Evolutionary conservation across 2,329 filamentous ascomycete genomes (phyloP).

Genomic region (Coniochaeta prunicola): DNA sequence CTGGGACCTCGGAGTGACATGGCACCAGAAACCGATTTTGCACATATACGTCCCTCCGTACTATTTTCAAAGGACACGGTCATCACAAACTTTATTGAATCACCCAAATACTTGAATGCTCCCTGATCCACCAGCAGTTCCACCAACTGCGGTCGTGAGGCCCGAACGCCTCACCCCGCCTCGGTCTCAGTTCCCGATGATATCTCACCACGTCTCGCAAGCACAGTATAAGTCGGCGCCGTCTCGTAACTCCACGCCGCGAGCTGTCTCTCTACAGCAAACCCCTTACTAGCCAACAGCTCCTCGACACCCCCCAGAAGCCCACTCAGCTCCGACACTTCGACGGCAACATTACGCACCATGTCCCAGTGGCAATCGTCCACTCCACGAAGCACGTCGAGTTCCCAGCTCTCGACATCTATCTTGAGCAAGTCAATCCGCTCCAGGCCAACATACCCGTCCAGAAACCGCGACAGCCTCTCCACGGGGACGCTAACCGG

Average conservation of each 20-base stretch:
- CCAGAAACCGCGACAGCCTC: constrained; percentile 13
- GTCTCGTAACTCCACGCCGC: not conserved
- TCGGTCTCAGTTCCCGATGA: not conserved
- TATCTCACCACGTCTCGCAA: not conserved
- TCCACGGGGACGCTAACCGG: constrained; percentile 9
- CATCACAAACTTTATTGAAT: too few species aligned
- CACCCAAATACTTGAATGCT: too few species aligned
- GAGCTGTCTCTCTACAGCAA: constrained; percentile 9
- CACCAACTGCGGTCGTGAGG: too few species aligned
- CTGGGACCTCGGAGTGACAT: too few species aligned
- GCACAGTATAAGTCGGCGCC: not conserved
- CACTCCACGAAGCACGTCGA: constrained; percentile 14
- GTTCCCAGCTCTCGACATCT: constrained; percentile 18
- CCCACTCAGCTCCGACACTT: constrained; percentile 11
- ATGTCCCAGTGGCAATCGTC: constrained; percentile 15
- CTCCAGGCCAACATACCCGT: constrained; percentile 4
- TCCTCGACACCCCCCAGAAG: constrained; percentile 7
- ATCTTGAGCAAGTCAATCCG: constrained; percentile 19
- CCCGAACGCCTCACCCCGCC: too few species aligned
- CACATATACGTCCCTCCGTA: too few species aligned
- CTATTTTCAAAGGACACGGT: too few species aligned
- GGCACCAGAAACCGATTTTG: too few species aligned
- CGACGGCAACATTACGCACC: constrained; percentile 13
- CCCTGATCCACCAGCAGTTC: too few species aligned
- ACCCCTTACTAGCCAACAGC: constrained; percentile 14